phyloP scores from a whole-genome alignment of 2,329 filamentous ascomycete genomes.

The Aspergillus tubingensis region DNA sequence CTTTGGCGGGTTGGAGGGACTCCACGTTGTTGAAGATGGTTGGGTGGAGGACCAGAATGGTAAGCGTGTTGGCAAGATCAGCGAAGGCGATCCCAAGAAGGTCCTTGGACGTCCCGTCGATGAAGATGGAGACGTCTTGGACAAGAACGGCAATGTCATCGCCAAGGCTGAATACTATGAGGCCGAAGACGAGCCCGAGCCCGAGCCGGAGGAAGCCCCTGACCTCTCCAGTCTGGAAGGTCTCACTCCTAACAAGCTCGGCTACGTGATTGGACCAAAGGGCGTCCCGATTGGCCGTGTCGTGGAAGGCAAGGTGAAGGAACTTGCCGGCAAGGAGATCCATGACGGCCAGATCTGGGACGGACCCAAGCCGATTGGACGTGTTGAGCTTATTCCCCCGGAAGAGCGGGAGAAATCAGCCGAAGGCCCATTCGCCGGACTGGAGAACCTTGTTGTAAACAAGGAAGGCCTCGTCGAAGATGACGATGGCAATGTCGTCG shows the following conservation, averaged over 20 bases:
- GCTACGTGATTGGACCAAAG: conserved; percentile 56
- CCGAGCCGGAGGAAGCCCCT: conserved; percentile 45
- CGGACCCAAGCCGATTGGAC: conserved; percentile 58
- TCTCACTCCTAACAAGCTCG: conserved; percentile 59
- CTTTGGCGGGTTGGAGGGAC: conserved; percentile 50
- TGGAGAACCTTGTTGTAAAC: conserved; percentile 58
- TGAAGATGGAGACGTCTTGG: conserved; percentile 63
- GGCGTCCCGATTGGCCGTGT: conserved; percentile 60
- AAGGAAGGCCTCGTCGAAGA: conserved; percentile 67
- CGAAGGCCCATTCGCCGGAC: conserved; percentile 60
- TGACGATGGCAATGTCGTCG: conserved; percentile 75
- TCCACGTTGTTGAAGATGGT: conserved; percentile 51
- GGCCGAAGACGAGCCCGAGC: conserved; percentile 51
- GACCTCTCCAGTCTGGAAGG: conserved; percentile 59
- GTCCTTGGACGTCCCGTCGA: conserved; percentile 61
- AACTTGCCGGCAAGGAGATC: conserved; percentile 58
- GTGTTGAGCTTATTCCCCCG: conserved; percentile 60
- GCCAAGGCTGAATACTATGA: conserved; percentile 55
- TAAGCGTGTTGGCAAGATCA: conserved; percentile 52
- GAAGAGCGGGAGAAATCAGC: conserved; percentile 57
- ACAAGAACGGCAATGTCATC: conserved; percentile 63
- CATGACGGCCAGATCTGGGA: conserved; percentile 60
- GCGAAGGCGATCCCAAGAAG: conserved; percentile 62
- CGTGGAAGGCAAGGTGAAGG: conserved; percentile 58
- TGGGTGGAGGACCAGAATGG: conserved; percentile 53